Percentiles rank a stretch among this genome's conserved stretches.
phyloP scores from a whole-genome alignment of 805 yeast species.

The Blastobotrys robertii region DNA sequence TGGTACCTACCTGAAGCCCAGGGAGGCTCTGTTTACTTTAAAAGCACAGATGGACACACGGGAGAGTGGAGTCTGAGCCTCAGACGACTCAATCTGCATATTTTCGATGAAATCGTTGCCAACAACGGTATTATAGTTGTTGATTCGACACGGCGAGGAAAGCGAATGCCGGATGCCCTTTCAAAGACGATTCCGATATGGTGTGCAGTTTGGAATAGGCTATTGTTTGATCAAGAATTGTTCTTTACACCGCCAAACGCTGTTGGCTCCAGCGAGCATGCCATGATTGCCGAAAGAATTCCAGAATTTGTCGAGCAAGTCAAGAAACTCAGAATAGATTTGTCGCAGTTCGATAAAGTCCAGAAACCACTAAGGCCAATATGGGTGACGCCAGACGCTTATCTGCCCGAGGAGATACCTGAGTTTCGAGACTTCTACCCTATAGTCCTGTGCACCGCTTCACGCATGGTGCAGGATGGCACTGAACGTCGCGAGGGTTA shows the following conservation, averaged over 20 bases:
- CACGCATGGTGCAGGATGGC: slow-evolving; percentile 54
- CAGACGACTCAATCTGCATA: slow-evolving; percentile 65
- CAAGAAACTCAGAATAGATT: slow-evolving; percentile 31
- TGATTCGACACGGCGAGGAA: slow-evolving; percentile 82
- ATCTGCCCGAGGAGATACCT: slow-evolving; percentile 29
- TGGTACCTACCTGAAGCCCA: slow-evolving; percentile 60
- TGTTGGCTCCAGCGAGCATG: slow-evolving; percentile 48
- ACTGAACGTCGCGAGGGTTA: slow-evolving; percentile 37
- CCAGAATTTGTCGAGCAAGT: slow-evolving; percentile 41
- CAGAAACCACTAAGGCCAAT: slow-evolving; percentile 51
- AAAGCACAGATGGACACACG: slow-evolving; percentile 87
- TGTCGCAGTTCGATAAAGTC: slow-evolving; percentile 28
- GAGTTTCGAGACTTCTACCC: slow-evolving; percentile 32
- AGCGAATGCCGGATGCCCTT: slow-evolving; percentile 74
- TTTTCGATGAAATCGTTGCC: slow-evolving; percentile 39
- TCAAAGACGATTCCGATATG: slow-evolving; percentile 86
- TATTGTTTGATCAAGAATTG: slow-evolving; percentile 34
- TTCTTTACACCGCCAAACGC: slow-evolving; percentile 42
- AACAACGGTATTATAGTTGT: slow-evolving; percentile 49
- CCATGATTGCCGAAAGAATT: slow-evolving; percentile 38
- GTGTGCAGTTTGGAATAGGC: slow-evolving; percentile 68
- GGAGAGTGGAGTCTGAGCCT: slow-evolving; percentile 71
- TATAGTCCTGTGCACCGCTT: slow-evolving; percentile 49
- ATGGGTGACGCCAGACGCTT: slow-evolving; percentile 56
- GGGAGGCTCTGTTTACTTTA: slow-evolving; percentile 52